phyloP scores from a whole-genome alignment of 495 filamentous ascomycete genomes.

The Tetracladium setigerum region DNA sequence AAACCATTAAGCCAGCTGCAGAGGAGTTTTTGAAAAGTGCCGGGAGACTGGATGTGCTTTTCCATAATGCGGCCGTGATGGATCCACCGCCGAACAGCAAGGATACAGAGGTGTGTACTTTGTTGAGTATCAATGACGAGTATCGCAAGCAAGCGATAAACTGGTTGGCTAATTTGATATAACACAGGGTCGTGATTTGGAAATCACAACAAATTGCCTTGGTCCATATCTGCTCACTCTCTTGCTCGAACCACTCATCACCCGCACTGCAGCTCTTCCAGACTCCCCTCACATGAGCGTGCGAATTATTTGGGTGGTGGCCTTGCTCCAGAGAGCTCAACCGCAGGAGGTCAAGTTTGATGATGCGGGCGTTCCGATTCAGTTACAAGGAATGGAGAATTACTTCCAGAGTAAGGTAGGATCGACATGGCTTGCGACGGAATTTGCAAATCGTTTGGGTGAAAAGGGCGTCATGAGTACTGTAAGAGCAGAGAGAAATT shows the following conservation, averaged over 20 bases:
- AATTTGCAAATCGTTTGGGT: conserved; percentile 26
- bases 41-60: conserved; percentile 37
- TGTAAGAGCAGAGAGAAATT: conserved; percentile 7
- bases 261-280: conserved; percentile 25
- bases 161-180: neutral
- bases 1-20: conserved; percentile 34
- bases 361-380: conserved; percentile 14
- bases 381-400: conserved; percentile 21
- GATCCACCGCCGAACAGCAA: conserved; percentile 28
- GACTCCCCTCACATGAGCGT: conserved; percentile 18
- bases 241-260: conserved; percentile 33
- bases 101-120: conserved; percentile 14
- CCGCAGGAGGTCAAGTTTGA: conserved; percentile 25
- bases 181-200: conserved; percentile 35
- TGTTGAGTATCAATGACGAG: too few relatives aligned
- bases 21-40: conserved; percentile 33
- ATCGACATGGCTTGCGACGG: conserved; percentile 30
- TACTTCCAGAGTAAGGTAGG: conserved; percentile 37
- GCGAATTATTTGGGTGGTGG: conserved; percentile 33
- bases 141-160: neutral
- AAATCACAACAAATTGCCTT: conserved; percentile 40
- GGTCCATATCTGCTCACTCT: conserved; percentile 40
- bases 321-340: conserved; percentile 19
- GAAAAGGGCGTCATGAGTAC: conserved; percentile 26
- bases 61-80: conserved; percentile 45